A percentile compares a stretch with the other conserved stretches of the same genome.
Conservation (phyloP, 2,329 filamentous ascomycete species). For the Fusarium albosuccineum region DNA sequence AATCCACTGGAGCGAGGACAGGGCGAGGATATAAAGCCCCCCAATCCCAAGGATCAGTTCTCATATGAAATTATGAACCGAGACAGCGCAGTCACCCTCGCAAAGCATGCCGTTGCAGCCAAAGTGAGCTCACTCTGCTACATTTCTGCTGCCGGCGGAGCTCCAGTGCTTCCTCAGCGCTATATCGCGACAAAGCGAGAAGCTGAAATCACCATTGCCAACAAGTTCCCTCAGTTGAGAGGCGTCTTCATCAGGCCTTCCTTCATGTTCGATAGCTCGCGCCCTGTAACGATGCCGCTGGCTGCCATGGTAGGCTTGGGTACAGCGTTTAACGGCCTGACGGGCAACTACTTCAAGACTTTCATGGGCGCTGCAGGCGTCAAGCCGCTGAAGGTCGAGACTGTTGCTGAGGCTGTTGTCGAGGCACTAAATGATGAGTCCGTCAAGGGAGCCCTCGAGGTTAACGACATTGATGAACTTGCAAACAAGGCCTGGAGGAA, state of each 20-base stretch:
- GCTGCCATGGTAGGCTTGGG: constrained; percentile 82
- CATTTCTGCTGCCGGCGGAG: constrained; percentile 88
- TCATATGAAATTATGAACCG: constrained; percentile 99
- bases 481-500: constrained; percentile 89
- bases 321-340: constrained; percentile 80
- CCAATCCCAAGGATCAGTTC: constrained; percentile 79
- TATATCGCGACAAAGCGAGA: constrained; percentile 95
- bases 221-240: constrained; percentile 80
- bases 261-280: constrained; percentile 89
- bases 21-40: constrained; percentile 72
- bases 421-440: constrained; percentile 83
- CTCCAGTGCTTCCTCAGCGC: constrained; percentile 83
- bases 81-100: constrained; percentile 86
- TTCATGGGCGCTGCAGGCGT: constrained; percentile 86
- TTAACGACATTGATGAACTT: constrained; percentile 83
- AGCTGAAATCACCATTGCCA: constrained; percentile 82
- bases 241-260: constrained; percentile 86
- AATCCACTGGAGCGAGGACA: constrained; percentile 77
- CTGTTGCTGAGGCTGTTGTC: constrained; percentile 89
- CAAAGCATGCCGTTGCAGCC: constrained; percentile 77
- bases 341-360: constrained; percentile 79
- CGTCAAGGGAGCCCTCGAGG: constrained; percentile 81
- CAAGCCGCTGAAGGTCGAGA: constrained; percentile 89
- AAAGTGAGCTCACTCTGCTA: constrained; percentile 82
- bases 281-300: constrained; percentile 86